Conservation (phyloP, 225 moss, liverwort and hornwort species). For the Pleurozium schreberi region DNA sequence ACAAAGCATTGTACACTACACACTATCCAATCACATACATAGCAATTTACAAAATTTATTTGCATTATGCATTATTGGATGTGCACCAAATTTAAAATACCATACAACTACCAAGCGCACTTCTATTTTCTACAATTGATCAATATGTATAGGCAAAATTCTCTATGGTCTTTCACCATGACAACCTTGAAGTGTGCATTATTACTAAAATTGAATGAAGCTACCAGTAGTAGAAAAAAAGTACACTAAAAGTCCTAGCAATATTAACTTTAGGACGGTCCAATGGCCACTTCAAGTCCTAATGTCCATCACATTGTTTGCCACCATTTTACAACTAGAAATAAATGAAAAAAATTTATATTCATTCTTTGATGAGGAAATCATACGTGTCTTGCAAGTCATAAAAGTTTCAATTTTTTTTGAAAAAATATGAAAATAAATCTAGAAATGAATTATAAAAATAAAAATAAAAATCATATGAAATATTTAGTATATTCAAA, state of each 20-base stretch:
- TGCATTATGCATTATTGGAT: too few relatives aligned
- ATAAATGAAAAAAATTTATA: neutral
- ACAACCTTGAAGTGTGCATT: too few relatives aligned
- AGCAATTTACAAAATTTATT: neutral
- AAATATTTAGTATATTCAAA: neutral
- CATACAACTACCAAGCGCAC: neutral
- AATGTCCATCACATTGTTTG: neutral
- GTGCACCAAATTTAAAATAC: neutral
- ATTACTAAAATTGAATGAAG: neutral
- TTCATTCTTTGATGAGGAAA: neutral
- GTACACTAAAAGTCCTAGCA: neutral
- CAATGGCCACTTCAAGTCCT: neutral
- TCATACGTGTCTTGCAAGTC: neutral
- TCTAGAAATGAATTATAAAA: too few relatives aligned
- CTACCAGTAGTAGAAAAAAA: neutral
- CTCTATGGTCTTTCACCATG: neutral
- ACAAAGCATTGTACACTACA: rapidly evolving
- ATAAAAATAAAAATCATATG: rapidly evolving
- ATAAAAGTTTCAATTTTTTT: neutral
- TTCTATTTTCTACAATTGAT: neutral
- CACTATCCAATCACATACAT: neutral
- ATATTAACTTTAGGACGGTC: neutral
- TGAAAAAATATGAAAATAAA: too few relatives aligned
- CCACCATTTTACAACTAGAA: neutral
- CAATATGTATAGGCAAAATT: neutral